Conservation (phyloP, 2,329 filamentous ascomycete species). For the Phialocephala subalpina region DNA sequence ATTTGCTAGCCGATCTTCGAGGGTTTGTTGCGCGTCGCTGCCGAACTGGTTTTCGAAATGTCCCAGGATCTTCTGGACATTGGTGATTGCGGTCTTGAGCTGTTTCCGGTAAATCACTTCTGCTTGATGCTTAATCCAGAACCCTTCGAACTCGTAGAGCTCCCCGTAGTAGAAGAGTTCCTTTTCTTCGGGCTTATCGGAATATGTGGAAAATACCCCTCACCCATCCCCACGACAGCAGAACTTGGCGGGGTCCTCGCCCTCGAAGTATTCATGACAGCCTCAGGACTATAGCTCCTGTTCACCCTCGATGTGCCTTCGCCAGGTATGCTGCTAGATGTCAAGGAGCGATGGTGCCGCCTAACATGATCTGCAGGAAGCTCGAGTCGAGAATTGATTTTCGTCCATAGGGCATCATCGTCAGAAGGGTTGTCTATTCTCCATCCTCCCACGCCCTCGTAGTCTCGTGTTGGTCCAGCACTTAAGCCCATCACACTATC, state of each 20-base stretch:
- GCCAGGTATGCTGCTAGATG: conserved; percentile 35
- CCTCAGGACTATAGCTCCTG: conserved; percentile 43
- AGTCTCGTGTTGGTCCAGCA: conserved; percentile 62
- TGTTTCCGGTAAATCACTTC: too few species aligned
- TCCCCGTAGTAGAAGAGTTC: conserved; percentile 28
- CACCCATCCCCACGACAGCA: conserved; percentile 10
- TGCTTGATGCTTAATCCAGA: conserved; percentile 39
- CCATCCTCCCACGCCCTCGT: conserved; percentile 68
- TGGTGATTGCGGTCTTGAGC: too few species aligned
- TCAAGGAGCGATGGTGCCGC: conserved; percentile 53
- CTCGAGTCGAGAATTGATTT: conserved; percentile 60
- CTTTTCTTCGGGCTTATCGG: conserved; percentile 33
- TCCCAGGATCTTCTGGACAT: too few species aligned
- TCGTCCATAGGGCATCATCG: conserved; percentile 54
- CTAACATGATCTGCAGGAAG: conserved; percentile 52
- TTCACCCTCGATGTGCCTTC: conserved; percentile 26
- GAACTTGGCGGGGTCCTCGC: conserved; percentile 55
- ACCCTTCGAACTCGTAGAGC: conserved; percentile 38
- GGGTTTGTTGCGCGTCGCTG: too few species aligned
- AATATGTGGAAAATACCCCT: conserved; percentile 35
- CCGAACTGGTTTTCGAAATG: too few species aligned
- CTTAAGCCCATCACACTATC: conserved; percentile 51
- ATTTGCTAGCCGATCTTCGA: too few species aligned
- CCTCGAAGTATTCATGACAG: conserved; percentile 54
- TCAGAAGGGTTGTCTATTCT: conserved; percentile 51